These are phyloP conservation scores for Eucalyptus marginata DNA, from an alignment of 345 rosid genomes.

Conservation along the genomic window DNA sequence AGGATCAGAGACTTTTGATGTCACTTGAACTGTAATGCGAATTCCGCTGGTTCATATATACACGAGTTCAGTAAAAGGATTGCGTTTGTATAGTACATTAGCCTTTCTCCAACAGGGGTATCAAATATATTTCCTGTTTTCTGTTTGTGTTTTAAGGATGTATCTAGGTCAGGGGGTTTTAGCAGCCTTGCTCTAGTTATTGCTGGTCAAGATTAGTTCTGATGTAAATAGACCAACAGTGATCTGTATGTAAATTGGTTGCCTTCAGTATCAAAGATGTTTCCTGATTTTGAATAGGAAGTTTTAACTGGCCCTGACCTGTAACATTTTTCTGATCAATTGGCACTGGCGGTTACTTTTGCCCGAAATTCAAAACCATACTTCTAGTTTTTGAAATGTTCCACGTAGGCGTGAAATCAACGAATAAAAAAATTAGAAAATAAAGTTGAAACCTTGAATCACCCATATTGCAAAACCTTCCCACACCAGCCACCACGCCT, in stretches of 20 bases:
- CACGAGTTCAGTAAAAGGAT: not conserved
- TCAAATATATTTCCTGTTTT: not conserved
- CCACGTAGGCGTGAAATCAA: not conserved
- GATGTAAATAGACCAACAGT: not conserved
- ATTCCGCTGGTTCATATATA: not conserved
- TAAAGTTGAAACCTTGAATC: not conserved
- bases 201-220: not conserved
- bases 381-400: not conserved
- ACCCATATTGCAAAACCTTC: not conserved
- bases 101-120: not conserved
- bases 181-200: not conserved
- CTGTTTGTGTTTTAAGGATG: not conserved
- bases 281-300: not conserved
- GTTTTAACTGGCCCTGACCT: not conserved
- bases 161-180: not conserved
- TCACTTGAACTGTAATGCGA: not conserved
- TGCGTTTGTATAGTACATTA: not conserved
- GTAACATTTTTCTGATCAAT: not conserved
- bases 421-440: not conserved
- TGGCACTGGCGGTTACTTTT: not conserved
- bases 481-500: not conserved
- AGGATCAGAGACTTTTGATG: constrained; percentile 9
- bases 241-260: not conserved
- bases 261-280: not conserved
- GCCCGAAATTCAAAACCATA: not conserved